phyloP scores from a whole-genome alignment of 768 basidiomycete species.

The Kwoniella dejecticola region DNA sequence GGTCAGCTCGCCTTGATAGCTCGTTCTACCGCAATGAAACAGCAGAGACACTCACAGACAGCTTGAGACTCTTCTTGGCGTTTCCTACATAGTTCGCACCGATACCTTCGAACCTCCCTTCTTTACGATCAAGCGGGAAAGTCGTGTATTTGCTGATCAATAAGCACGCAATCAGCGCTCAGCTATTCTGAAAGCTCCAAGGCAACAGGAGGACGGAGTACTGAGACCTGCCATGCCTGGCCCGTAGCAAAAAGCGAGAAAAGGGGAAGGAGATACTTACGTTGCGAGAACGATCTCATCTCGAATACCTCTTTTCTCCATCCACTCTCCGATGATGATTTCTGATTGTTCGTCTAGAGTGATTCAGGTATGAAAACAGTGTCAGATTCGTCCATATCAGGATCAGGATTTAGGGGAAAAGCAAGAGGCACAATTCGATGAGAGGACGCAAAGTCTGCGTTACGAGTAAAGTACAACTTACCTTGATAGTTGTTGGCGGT shows the following conservation, averaged over 20 bases:
- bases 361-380: too few relatives aligned
- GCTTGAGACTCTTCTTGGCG: slow-evolving; percentile 58
- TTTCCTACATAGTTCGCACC: slow-evolving; percentile 60
- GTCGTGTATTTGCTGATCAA: slow-evolving; percentile 35
- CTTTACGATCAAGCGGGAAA: slow-evolving; percentile 30
- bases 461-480: not conserved
- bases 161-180: not conserved
- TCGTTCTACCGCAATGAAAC: not conserved
- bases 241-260: not conserved
- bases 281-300: slow-evolving; percentile 57
- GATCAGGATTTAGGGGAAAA: too few relatives aligned
- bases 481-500: slow-evolving; percentile 36
- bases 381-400: too few relatives aligned
- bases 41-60: slow-evolving; percentile 48
- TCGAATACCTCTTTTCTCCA: slow-evolving; percentile 57
- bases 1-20: not conserved
- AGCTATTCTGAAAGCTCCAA: too few relatives aligned
- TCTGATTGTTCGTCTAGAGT: slow-evolving; percentile 62
- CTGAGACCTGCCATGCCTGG: too few relatives aligned
- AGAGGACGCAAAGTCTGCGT: too few relatives aligned
- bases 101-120: slow-evolving; percentile 28
- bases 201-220: too few relatives aligned
- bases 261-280: not conserved
- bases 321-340: slow-evolving; percentile 62
- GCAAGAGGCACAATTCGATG: too few relatives aligned